Evolutionary conservation across 768 basidiomycete species (phyloP).

Genomic region (Mycena epipterygia): DNA sequence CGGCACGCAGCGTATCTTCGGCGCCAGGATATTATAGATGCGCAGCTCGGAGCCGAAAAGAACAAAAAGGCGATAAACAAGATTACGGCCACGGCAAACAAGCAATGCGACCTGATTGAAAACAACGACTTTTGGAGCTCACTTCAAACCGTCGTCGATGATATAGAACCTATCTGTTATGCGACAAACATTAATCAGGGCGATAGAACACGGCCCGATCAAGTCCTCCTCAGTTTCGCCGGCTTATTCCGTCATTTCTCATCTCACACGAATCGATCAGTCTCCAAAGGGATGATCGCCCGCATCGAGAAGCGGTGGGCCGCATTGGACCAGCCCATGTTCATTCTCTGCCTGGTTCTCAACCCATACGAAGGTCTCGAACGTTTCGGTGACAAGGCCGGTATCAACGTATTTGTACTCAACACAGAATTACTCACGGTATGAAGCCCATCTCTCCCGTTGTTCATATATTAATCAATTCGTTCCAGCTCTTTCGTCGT

Average conservation of each 20-base stretch:
- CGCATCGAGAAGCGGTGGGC: conserved; percentile 28
- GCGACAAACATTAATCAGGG: conserved; percentile 23
- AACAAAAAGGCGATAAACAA: neutral
- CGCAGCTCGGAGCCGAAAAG: conserved; percentile 28
- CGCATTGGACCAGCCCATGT: conserved; percentile 19
- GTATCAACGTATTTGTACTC: neutral
- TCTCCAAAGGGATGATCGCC: conserved; percentile 9
- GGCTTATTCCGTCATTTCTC: conserved; percentile 26
- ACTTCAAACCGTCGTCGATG: conserved; percentile 12
- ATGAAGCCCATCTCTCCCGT: neutral
- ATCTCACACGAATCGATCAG: neutral
- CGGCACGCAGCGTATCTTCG: neutral
- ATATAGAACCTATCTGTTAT: conserved; percentile 31
- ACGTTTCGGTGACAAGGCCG: conserved; percentile 11
- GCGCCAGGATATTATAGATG: conserved; percentile 7
- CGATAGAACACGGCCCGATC: conserved; percentile 16
- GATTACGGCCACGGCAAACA: neutral
- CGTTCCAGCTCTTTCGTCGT: neutral
- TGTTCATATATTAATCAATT: neutral
- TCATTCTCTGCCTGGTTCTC: conserved; percentile 20
- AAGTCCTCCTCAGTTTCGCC: conserved; percentile 18
- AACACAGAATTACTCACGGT: neutral
- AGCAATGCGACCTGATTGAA: neutral
- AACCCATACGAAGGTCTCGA: conserved; percentile 25
- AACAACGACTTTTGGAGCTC: conserved; percentile 14